phyloP scores from a whole-genome alignment of 2,329 filamentous ascomycete species.

The Nemania bipapillata region DNA sequence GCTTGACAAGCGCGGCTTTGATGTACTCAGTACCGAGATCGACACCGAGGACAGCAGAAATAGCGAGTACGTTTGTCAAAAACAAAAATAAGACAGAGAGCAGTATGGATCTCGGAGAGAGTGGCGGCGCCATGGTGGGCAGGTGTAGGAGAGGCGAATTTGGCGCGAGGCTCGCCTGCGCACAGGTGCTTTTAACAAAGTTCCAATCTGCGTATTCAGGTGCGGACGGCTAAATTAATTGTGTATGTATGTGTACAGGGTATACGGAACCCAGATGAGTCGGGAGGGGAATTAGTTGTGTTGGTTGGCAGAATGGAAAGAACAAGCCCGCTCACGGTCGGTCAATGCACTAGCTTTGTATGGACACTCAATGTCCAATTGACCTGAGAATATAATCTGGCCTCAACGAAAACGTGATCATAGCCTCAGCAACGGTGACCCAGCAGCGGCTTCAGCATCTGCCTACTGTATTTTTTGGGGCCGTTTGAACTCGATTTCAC shows the following conservation, averaged over 20 bases:
- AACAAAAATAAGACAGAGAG: slow-evolving; percentile 58
- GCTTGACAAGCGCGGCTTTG: slow-evolving; percentile 95
- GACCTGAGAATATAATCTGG: slow-evolving; percentile 37
- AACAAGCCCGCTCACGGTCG: background rate
- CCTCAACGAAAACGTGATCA: slow-evolving; percentile 34
- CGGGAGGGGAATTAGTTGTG: background rate
- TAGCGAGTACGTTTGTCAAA: slow-evolving; percentile 62
- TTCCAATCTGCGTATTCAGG: slow-evolving; percentile 20
- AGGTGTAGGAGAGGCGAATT: slow-evolving; percentile 38
- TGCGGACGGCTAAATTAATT: slow-evolving; percentile 13
- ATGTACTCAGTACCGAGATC: slow-evolving; percentile 97
- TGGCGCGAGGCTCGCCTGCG: slow-evolving; percentile 47
- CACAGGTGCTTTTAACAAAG: slow-evolving; percentile 13
- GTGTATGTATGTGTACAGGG: background rate
- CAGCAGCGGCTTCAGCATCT: slow-evolving; percentile 29
- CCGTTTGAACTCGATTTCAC: slow-evolving; percentile 29
- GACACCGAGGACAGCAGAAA: slow-evolving; percentile 84
- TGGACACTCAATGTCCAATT: slow-evolving; percentile 9
- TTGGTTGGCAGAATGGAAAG: background rate
- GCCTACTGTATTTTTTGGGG: slow-evolving; percentile 5
- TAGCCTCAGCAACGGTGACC: slow-evolving; percentile 28
- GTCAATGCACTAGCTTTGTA: slow-evolving; percentile 25
- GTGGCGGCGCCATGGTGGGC: slow-evolving; percentile 55
- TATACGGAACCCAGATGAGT: too few species aligned
- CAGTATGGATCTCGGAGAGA: slow-evolving; percentile 53